Base-by-base conservation (phyloP, 805 yeast genomes). In the Kazachstania viticola region DNA sequence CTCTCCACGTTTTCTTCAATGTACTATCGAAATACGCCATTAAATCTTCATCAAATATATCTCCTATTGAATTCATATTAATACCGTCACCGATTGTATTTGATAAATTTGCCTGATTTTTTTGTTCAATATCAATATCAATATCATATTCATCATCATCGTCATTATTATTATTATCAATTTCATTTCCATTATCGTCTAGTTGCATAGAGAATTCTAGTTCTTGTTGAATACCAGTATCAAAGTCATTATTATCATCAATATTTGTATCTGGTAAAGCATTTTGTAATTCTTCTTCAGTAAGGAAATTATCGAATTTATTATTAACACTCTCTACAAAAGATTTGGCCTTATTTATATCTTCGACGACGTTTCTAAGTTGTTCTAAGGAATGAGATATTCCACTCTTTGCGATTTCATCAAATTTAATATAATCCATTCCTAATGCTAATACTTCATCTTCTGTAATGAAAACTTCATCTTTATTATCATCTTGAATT, bases 1-100 rank as follows among this genome's bases (percentile, higher is more conserved):
- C 96, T 18, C 93, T 71, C 95, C 96, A 87, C 50, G 74, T 79
- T 28, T 54, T 53, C 35, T 65, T 70, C 56, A 83, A 64, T 14
- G 73, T 67, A 32, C 73, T 75, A 50, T 85, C 95, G 54, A 84
- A 84, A 50, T 83, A 79, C 3, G 85, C 79, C 70, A 82, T 73
- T 26, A 83, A 57, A 45, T 77, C 82, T 30, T 64, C 65, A 44
- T 75, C 82, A 40, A 71, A 56, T 13, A 62, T 49, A 26, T 51
- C 48, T 21, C 33, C 31, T n/a, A n/a, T n/a, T n/a, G n/a, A n/a
- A n/a, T n/a, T n/a, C 17, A 27, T 23, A 12, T 29, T 27, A 21
- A n/a, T 24, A 7, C 16, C 15, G 13, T 25, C 17, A 16, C 13
- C 21, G 21, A 43, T 41, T 3, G n/a, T n/a, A n/a, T n/a, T n/a